Evolutionary conservation across 306 rosid species (phyloP), one percentile per base, ranked within the genome.

Genomic region (Quillaja saponaria): DNA sequence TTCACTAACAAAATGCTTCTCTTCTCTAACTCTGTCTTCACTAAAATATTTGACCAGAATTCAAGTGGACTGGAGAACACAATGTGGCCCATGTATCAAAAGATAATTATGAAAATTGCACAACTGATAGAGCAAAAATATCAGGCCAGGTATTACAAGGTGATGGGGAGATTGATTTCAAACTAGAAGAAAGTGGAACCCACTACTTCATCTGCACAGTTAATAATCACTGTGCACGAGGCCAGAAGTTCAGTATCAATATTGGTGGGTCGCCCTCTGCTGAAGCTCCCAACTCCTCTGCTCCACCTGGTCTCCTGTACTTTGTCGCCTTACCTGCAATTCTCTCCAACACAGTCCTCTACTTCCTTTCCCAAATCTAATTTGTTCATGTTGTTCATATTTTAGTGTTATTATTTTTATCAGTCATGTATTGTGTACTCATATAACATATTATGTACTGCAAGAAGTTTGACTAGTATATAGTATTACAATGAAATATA

Each of bases 151-250:
- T 37, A 5, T 37, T 37, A 6, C 10, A 6, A 5, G 40, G 40
- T 37, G 7, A 6, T 37, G 6, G 7, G 10, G 40, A 10, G 40
- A 37, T 10, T 6, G 40, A 6, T 10, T 37, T 37, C 10, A 6
- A 46, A 6, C 51, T 46, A 4, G 20, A 3, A 4, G 19, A 46
- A 16, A 46, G 20, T 1, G 67, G 73, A 3, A 6, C 71, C 13
- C 49, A 3, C 37, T 76, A 45, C 76, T 71, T 58, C 72, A 21
- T 80, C 41, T 75, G 81, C 72, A 17, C 55, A 62, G 13, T 67
- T 7, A 28, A 20, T 7, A 13, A 61, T 20, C 62, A 80, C 38
- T 63, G 84, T 7, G 16, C 42, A 34, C 53, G 0, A 18, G 81
- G 84, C 57, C 75, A 66, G 45, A 75, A 67, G 62, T 8, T 71